Base-by-base conservation (phyloP, 495 filamentous ascomycete genomes). In the Penicillium silybi region DNA sequence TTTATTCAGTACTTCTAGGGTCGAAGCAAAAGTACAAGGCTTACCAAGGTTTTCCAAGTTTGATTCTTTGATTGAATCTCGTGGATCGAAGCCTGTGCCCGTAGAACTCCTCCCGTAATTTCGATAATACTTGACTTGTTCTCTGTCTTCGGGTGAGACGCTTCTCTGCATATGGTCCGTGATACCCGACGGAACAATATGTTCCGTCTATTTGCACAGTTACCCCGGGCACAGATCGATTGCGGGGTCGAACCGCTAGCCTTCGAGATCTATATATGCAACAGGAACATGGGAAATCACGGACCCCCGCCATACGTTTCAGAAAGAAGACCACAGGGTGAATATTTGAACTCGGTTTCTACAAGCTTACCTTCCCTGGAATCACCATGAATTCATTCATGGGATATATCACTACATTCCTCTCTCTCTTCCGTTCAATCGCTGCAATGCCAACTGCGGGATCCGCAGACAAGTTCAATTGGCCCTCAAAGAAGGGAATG, bases 401-500 rank as follows among this genome's bases (percentile, higher is more conserved):
- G 17, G 41, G 39, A 35, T 41, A 15, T 5, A 16, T 49, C 22
- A 17, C 57, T n/a, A 26, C 41, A 5, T 23, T 48, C 2, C 23
- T 48, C 29, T 26, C 55, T 11, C 42, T 50, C 13, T 32, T 46
- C n/a, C 23, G 34, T 0, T 41, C 50, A 13, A 40, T 26, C 16
- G 16, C 2, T 4, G 60, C 57, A 23, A 27, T 37, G 11, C 53
- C 49, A 39, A 39, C 44, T 22, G 22, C 50, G 41, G 47, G 25
- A 42, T 20, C 57, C 25, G 19, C 40, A 23, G 41, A 53, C 2
- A 54, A 54, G n/a, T 67, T 71, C 41, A 47, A 69, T 32, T 69
- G 66, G 68, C 59, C 64, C 15, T 57, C 66, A 15, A 67, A 64
- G 16, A 64, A 57, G 39, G 49, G 60, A 32, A 27, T 69, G 68